phyloP scores from a whole-genome alignment of 257 asterid species.

The Nicotiana tomentosiformis region DNA sequence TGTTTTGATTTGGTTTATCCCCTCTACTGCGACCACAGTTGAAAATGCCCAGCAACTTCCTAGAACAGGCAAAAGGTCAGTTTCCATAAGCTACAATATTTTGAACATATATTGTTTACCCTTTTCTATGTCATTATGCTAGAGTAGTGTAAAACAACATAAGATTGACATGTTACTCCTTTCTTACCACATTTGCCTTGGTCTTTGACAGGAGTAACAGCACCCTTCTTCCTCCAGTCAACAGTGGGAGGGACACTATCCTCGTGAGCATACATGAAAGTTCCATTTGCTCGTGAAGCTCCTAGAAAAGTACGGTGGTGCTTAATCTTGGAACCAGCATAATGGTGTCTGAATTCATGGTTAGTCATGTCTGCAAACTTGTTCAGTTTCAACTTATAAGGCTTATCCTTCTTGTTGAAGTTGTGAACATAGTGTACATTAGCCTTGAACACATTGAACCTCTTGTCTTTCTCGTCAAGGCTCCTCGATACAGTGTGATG shows the following conservation, averaged over 20 bases:
- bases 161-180: not conserved
- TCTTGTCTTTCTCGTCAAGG: constrained; percentile 52
- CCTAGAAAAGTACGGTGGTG: constrained; percentile 64
- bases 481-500: constrained; percentile 71
- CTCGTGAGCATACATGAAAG: constrained; percentile 54
- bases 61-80: constrained; percentile 8
- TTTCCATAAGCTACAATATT: not conserved
- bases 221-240: constrained; percentile 85
- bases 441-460: constrained; percentile 74
- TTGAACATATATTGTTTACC: not conserved
- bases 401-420: constrained; percentile 64
- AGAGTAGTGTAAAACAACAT: not conserved
- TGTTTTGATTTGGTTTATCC: constrained; percentile 70
- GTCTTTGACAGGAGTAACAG: constrained; percentile 66
- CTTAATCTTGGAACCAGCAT: constrained; percentile 62
- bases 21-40: constrained; percentile 79
- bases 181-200: constrained; percentile 85
- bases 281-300: constrained; percentile 17
- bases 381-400: constrained; percentile 74
- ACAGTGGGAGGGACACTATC: constrained; percentile 49
- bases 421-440: constrained; percentile 52
- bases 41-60: constrained; percentile 99
- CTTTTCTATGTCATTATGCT: not conserved
- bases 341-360: constrained; percentile 64
- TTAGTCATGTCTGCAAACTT: constrained; percentile 85